Evolutionary conservation across 495 filamentous ascomycete genomes (phyloP).

Genomic region (Aspergillus kassunensis): DNA sequence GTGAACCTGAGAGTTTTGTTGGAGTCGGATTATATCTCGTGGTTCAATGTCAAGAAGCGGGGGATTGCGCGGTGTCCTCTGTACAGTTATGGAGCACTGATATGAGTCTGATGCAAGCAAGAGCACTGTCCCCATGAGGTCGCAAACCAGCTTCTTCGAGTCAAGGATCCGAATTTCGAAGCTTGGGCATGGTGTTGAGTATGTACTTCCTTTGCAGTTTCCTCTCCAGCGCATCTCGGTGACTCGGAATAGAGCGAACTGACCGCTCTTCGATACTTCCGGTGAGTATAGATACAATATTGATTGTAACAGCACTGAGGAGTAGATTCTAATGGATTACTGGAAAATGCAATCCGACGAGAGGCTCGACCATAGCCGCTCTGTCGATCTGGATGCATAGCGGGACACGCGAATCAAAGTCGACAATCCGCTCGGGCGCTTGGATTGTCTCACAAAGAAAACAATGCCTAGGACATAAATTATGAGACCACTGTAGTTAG

Average conservation of each 20-base stretch:
- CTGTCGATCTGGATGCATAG: slow-evolving; percentile 8
- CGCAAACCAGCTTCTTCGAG: neutral
- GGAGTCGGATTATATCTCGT: neutral
- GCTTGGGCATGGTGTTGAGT: no score
- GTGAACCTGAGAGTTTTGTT: neutral
- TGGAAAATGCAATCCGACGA: neutral
- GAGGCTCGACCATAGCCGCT: slow-evolving; percentile 5
- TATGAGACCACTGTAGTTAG: no score
- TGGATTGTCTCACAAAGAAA: neutral
- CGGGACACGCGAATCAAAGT: slow-evolving; percentile 3
- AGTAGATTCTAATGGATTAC: neutral
- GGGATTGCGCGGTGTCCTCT: neutral
- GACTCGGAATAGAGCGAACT: no score
- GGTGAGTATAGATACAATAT: neutral
- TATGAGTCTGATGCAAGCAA: neutral
- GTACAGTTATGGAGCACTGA: neutral
- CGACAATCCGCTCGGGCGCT: slow-evolving; percentile 4
- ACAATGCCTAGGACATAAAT: neutral
- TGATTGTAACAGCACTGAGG: neutral
- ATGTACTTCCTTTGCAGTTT: neutral
- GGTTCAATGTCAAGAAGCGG: neutral
- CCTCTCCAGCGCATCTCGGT: no score
- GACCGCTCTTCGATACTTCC: no score
- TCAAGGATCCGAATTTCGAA: neutral
- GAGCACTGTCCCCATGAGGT: slow-evolving; percentile 2